Evolutionary conservation across 768 basidiomycete genomes (phyloP).

Genomic region (Podaxis pistillaris): DNA sequence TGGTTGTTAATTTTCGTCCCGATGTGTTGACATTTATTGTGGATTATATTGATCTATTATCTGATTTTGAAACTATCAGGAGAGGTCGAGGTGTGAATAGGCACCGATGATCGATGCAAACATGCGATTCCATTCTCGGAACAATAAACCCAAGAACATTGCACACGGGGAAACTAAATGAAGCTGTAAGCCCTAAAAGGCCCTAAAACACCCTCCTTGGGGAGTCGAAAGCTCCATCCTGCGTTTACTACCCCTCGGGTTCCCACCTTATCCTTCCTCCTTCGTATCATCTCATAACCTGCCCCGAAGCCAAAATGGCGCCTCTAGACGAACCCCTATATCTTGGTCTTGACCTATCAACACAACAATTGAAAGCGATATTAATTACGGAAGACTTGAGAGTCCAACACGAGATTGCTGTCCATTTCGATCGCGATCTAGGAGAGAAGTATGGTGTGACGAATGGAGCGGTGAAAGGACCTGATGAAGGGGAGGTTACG

Average conservation of each 20-base stretch:
- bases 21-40: background rate
- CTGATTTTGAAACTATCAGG: background rate
- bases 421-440: slow-evolving; percentile 81
- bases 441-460: slow-evolving; percentile 57
- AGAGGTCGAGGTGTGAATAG: background rate
- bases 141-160: background rate
- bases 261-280: background rate
- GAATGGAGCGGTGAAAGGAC: slow-evolving; percentile 65
- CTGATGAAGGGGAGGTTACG: slow-evolving; percentile 69
- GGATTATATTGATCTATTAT: background rate
- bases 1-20: background rate
- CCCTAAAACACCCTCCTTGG: no score
- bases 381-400: slow-evolving; percentile 55
- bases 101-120: background rate
- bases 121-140: background rate
- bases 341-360: slow-evolving; percentile 84
- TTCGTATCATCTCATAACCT: background rate
- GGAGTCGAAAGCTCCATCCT: no score
- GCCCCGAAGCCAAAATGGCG: background rate
- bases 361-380: slow-evolving; percentile 81
- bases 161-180: no score
- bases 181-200: no score
- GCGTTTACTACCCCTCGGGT: background rate
- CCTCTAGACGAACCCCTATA: slow-evolving; percentile 36
- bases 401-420: slow-evolving; percentile 65